Base-by-base conservation (phyloP, 192 early-diverging fungal species). In the Chytriomyces sp. region DNA sequence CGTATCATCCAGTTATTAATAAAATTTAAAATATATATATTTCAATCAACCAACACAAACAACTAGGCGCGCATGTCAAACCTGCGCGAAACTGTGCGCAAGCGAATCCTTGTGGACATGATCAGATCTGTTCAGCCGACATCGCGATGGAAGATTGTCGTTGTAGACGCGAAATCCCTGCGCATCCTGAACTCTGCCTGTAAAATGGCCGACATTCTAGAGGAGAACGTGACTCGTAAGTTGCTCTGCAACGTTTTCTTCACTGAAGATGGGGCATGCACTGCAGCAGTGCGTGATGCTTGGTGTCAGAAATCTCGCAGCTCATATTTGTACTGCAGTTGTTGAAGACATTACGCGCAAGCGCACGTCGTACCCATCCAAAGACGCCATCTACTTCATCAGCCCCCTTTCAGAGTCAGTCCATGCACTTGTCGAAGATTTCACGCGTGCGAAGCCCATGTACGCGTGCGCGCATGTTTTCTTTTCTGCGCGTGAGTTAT, bases 61-160 rank as follows among this genome's bases (percentile, higher is more conserved):
- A 13, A 18, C 13, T 57, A 10, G n/a, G n/a, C 5, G 5, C 53
- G 53, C 62, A 64, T 28, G 62, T 64, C 62, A 18, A 64, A 18
- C 16, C 11, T 64, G 11, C 62, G 62, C 26, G n/a, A 64, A 18
- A 28, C 50, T 28, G 49, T 50, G 16, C 61, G 45, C 18, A 47
- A 57, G 83, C 82, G 79, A 63, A 79, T 87, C 62, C 62, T 86
- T 50, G 78, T 92, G 64, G 93, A 94, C 64, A 92, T 92, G 86
- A 91, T 96, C 73, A 85, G 88, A 79, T 85, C 92, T 0, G 86
- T 94, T 24, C 87, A 93, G 72, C 91, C 92, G 13, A 85, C 91
- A 16, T 87, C 86, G 64, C 82, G 86, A 69, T 96, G 91, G 92
- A 96, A 96, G 81, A 88, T 96, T 70, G 81, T 95, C 5, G 91